These are phyloP conservation scores for Lagenidium giganteum DNA, from an alignment of 352 stramenopile genomes.

Conservation along the genomic window DNA sequence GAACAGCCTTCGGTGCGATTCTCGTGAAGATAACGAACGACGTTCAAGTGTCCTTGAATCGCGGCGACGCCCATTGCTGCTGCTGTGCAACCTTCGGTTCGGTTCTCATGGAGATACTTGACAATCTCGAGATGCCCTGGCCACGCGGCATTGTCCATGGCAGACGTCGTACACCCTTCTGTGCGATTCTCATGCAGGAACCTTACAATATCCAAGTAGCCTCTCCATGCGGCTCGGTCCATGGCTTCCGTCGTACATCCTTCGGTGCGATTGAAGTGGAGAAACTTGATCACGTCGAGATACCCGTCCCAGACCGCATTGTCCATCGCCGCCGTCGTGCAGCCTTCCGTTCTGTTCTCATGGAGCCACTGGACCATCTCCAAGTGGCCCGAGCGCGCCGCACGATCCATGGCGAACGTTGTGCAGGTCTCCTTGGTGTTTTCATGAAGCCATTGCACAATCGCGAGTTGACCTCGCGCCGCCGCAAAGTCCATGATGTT, in stretches of 20 bases:
- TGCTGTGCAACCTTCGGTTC: slow-evolving; percentile 45
- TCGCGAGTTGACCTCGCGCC: slow-evolving; percentile 52
- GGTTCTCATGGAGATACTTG: slow-evolving; percentile 50
- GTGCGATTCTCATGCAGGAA: slow-evolving; percentile 54
- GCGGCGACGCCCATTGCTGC: slow-evolving; percentile 61
- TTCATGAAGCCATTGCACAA: slow-evolving; percentile 70
- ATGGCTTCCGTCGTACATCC: slow-evolving; percentile 68
- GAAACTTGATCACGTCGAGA: slow-evolving; percentile 62
- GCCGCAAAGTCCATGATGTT: slow-evolving; percentile 82
- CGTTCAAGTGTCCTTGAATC: slow-evolving; percentile 39
- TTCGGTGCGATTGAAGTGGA: slow-evolving; percentile 49
- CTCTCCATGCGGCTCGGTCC: slow-evolving; percentile 62
- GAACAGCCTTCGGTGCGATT: slow-evolving; percentile 52
- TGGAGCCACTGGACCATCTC: slow-evolving; percentile 73
- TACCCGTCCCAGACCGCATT: slow-evolving; percentile 62
- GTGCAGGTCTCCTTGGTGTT: slow-evolving; percentile 68
- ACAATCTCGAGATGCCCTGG: slow-evolving; percentile 45
- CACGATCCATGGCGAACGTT: slow-evolving; percentile 73
- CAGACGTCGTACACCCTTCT: slow-evolving; percentile 20
- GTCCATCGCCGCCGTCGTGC: slow-evolving; percentile 69
- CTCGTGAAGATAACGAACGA: slow-evolving; percentile 51
- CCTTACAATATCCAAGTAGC: slow-evolving; percentile 52
- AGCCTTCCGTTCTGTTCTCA: slow-evolving; percentile 51
- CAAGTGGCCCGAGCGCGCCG: slow-evolving; percentile 62
- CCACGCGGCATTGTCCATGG: slow-evolving; percentile 73